Evolutionary conservation across 306 rosid species (phyloP).

Genomic region (Dalbergia cochinchinensis): DNA sequence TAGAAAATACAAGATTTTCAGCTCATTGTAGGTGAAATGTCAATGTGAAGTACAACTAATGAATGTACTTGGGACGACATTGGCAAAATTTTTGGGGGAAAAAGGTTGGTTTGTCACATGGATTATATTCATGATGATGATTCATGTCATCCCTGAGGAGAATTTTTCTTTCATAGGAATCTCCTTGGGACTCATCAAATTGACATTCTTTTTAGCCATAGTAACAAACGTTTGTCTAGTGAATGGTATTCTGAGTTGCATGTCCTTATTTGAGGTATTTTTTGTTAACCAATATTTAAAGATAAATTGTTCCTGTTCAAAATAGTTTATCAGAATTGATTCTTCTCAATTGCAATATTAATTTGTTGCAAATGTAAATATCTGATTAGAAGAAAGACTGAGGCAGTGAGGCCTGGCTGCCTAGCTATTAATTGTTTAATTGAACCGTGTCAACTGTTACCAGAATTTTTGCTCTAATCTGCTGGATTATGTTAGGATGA

Average conservation of each 20-base stretch:
- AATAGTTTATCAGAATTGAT: conserved; percentile 14
- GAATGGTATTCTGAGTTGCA: not conserved
- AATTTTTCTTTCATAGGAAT: conserved; percentile 6
- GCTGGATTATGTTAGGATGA: conserved; percentile 13
- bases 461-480: conserved; percentile 23
- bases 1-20: conserved; percentile 18
- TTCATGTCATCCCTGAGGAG: conserved; percentile 21
- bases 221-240: not conserved
- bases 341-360: conserved; percentile 9
- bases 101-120: conserved; percentile 10
- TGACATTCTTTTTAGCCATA: not conserved
- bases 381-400: not conserved
- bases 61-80: conserved; percentile 25
- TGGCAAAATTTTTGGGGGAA: not conserved
- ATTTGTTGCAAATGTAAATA: conserved; percentile 28
- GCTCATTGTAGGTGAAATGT: conserved; percentile 27
- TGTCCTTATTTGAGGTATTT: conserved; percentile 17
- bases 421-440: conserved; percentile 8
- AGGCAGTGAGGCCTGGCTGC: too few relatives aligned
- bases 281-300: conserved; percentile 12
- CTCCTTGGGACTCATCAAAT: not conserved
- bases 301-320: not conserved
- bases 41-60: not conserved
- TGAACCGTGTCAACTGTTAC: conserved; percentile 15
- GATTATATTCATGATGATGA: conserved; percentile 16